Percentiles rank a stretch among this genome's conserved stretches.
Evolutionary conservation across 2,329 filamentous ascomycete species (phyloP).

Genomic region (Mollisia scopiformis): DNA sequence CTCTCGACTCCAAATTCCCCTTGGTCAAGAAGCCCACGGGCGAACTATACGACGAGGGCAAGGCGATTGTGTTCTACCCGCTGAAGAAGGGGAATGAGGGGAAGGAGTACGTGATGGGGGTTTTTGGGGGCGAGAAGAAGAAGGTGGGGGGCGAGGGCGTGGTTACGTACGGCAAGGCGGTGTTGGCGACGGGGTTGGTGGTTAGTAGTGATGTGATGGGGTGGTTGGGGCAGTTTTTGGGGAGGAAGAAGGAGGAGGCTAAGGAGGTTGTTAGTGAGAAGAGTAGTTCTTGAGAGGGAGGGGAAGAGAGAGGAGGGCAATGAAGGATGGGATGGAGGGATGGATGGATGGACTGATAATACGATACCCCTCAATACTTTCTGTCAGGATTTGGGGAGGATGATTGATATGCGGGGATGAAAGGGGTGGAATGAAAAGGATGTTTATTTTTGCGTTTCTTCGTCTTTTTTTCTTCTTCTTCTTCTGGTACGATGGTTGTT

Average conservation of each 20-base stretch:
- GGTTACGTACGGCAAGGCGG: constrained; percentile 71
- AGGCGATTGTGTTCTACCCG: constrained; percentile 63
- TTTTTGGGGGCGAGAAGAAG: constrained; percentile 63
- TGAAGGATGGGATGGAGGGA: too few relatives aligned
- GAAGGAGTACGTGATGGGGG: constrained; percentile 61
- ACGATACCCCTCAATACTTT: too few relatives aligned
- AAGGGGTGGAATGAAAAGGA: too few relatives aligned
- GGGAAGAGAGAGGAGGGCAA: neutral
- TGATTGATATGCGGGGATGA: too few relatives aligned
- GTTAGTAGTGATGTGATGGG: constrained; percentile 66
- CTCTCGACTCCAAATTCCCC: constrained; percentile 72
- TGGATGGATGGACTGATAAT: too few relatives aligned
- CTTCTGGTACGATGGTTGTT: too few relatives aligned
- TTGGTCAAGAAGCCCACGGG: constrained; percentile 75
- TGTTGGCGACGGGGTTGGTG: constrained; percentile 68
- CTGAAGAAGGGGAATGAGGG: constrained; percentile 63
- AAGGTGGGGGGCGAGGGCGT: constrained; percentile 66
- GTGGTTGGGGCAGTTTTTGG: constrained; percentile 62
- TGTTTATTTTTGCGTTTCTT: too few relatives aligned
- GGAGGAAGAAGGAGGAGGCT: constrained; percentile 63
- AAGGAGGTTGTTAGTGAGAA: constrained; percentile 57
- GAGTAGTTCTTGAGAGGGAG: neutral
- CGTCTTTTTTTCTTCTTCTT: too few relatives aligned
- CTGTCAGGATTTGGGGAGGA: too few relatives aligned
- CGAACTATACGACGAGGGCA: constrained; percentile 68